A percentile compares a stretch with the other conserved stretches of the same genome.
Conservation (phyloP, 768 basidiomycete genomes). For the Mycena chlorophos region DNA sequence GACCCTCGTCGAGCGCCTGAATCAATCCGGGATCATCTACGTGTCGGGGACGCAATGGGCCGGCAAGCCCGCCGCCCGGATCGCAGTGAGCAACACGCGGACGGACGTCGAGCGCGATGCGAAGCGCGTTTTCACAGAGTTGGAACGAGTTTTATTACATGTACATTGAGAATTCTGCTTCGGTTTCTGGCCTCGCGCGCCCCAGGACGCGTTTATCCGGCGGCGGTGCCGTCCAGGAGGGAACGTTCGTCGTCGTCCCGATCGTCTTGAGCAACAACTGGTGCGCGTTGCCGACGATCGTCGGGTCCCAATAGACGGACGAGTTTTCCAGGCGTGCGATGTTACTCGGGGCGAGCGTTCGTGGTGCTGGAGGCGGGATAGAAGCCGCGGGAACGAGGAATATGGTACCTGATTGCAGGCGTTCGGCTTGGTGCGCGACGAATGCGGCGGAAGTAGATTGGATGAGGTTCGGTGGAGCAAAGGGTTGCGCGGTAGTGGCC, state of each 20-base stretch:
- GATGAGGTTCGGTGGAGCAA: slow-evolving; percentile 58
- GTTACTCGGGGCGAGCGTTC: slow-evolving; percentile 35
- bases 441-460: slow-evolving; percentile 57
- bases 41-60: slow-evolving; percentile 18
- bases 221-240: neutral
- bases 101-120: slow-evolving; percentile 15
- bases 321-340: slow-evolving; percentile 35
- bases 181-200: neutral
- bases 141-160: slow-evolving; percentile 2
- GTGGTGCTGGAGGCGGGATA: slow-evolving; percentile 43
- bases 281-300: neutral
- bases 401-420: slow-evolving; percentile 29
- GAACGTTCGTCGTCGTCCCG: neutral
- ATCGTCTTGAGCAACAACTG: neutral
- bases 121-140: slow-evolving; percentile 10
- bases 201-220: neutral
- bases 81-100: slow-evolving; percentile 20
- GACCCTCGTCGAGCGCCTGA: slow-evolving; percentile 3
- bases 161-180: slow-evolving; percentile 1
- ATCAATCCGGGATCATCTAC: slow-evolving; percentile 13
- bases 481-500: slow-evolving; percentile 38
- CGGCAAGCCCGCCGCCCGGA: slow-evolving; percentile 8
- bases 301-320: slow-evolving; percentile 25
- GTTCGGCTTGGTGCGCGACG: slow-evolving; percentile 38
- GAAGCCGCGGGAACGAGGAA: slow-evolving; percentile 52